These are phyloP conservation scores for Rubroshorea leprosula DNA, from an alignment of 345 rosid genomes.

Conservation along the genomic window DNA sequence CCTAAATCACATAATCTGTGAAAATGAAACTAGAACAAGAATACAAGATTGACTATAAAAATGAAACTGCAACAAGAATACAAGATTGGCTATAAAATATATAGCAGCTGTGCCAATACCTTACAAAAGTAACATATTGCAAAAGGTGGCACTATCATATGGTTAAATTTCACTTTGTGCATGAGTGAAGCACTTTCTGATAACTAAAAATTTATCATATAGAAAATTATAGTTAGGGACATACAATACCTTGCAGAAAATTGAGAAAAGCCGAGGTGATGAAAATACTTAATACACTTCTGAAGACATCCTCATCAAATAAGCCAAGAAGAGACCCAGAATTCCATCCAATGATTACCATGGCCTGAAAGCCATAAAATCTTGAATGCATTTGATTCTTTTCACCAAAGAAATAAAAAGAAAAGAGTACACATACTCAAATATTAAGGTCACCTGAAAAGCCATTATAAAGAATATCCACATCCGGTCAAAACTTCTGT, in stretches of 20 bases:
- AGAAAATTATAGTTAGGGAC: slow-evolving; percentile 6
- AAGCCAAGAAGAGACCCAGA: slow-evolving; percentile 64
- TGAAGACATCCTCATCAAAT: slow-evolving; percentile 55
- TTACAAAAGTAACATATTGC: slow-evolving; percentile 10
- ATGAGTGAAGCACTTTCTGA: slow-evolving; percentile 6
- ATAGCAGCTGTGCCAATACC: slow-evolving; percentile 4
- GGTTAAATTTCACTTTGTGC: slow-evolving; percentile 4
- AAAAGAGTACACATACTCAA: slow-evolving; percentile 9
- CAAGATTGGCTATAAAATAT: slow-evolving; percentile 6
- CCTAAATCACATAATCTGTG: slow-evolving; percentile 2
- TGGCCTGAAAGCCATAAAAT: slow-evolving; percentile 52
- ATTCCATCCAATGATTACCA: slow-evolving; percentile 85
- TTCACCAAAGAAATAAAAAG: slow-evolving; percentile 13
- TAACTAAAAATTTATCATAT: background rate
- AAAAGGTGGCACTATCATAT: slow-evolving; percentile 7
- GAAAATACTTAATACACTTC: slow-evolving; percentile 69
- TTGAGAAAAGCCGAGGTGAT: slow-evolving; percentile 85
- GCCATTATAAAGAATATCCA: slow-evolving; percentile 90
- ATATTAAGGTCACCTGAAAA: slow-evolving; percentile 56
- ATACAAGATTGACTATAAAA: background rate
- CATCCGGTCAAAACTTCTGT: slow-evolving; percentile 93
- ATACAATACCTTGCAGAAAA: slow-evolving; percentile 64
- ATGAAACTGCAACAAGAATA: too few species aligned
- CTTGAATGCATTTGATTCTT: slow-evolving; percentile 13
- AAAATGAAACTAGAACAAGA: background rate